Base-by-base conservation (phyloP, 1,284 basidiomycete genomes). In the Cutaneotrichosporon sp. region DNA sequence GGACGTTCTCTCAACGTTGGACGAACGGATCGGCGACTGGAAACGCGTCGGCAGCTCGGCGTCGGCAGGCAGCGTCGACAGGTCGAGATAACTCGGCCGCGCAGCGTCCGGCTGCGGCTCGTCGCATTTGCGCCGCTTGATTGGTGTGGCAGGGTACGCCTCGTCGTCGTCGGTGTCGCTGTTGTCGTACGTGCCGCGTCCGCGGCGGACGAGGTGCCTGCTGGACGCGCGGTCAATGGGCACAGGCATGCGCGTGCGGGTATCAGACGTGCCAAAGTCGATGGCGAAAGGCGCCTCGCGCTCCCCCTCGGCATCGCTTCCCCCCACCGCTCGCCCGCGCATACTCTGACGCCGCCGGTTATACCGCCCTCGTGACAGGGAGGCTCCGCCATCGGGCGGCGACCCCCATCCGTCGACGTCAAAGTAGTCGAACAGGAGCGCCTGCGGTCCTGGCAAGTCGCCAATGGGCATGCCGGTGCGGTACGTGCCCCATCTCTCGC, bases 21-120 rank as follows among this genome's bases (percentile, higher is more conserved):
- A 44, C 14, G 23, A 34, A 13, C 43, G 43, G 3, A 17, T 30
- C 3, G 43, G 43, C 17, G 17, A 35, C 26, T 45, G 35, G 10
- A 60, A 60, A 33, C 38, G 46, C 45, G 48, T 37, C 1, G 54
- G 58, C 10, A 54, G 43, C 10, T 37, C 23, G 1, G 60, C 42
- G 15, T 41, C 30, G 7, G 49, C 43, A 1, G 60, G 46, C 7
- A 57, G 36, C 26, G 52, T 52, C 21, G 60, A 63, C 56, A 81
- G 74, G 59, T 81, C 75, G 56, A 83, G 79, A 49, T 84, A 60
- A 1, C 13, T 33, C 1, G 57, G 57, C n/a, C 36, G 35, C 18
- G 49, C 46, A 22, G 39, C 17, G 43, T 45, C 18, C 17, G 43
- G 30, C 20, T 8, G 18, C 5, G 43, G 30, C 43, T 21, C 33